Evolutionary conservation across 106 monocot species (phyloP).

Genomic region (Allium cepa): DNA sequence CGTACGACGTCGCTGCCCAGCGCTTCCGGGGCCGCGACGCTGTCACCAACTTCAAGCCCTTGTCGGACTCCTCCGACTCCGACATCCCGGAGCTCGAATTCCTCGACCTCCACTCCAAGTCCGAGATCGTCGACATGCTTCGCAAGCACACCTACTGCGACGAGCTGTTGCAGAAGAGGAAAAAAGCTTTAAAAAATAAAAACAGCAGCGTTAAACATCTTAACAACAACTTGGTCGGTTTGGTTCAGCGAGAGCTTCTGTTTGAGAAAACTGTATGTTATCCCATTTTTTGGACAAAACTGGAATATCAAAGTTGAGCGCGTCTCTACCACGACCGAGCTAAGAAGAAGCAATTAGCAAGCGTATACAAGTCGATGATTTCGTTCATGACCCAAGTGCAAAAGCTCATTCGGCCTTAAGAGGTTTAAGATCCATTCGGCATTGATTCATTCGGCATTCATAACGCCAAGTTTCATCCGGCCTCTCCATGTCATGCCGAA

Average conservation of each 20-base stretch:
- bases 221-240: not conserved
- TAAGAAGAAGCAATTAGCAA: too few species aligned
- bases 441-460: too few species aligned
- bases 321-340: too few species aligned
- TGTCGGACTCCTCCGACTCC: slow-evolving; percentile 13
- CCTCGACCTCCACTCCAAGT: slow-evolving; percentile 41
- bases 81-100: slow-evolving; percentile 15
- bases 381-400: too few species aligned
- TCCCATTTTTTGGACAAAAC: too few species aligned
- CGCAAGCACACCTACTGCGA: slow-evolving; percentile 69
- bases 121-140: slow-evolving; percentile 78
- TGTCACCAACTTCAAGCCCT: slow-evolving; percentile 53
- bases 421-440: too few species aligned
- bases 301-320: too few species aligned
- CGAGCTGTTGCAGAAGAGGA: slow-evolving; percentile 44
- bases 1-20: slow-evolving; percentile 63
- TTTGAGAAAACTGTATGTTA: slow-evolving; percentile 72
- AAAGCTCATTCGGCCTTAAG: too few species aligned
- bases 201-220: not conserved
- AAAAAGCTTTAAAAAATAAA: not conserved
- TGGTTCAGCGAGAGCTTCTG: slow-evolving; percentile 25
- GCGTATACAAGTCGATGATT: too few species aligned
- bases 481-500: too few species aligned
- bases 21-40: slow-evolving; percentile 66
- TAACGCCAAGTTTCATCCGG: too few species aligned